Conservation (phyloP, 1,139 yeast species). For the Geotrichum klebahnii region DNA sequence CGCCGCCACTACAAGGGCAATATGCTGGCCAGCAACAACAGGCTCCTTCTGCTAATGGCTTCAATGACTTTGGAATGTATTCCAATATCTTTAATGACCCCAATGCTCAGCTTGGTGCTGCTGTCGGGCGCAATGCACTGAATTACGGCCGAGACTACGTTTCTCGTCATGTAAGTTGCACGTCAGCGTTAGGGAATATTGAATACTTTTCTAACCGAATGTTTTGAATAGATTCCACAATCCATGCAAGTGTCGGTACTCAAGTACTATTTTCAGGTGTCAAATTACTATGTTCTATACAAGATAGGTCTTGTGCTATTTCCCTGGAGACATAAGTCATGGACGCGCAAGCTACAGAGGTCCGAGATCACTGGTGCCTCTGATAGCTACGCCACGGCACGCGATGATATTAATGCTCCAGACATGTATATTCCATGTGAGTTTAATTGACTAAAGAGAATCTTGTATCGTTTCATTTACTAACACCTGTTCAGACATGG, state of each 20-base stretch:
- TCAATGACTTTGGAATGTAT: not conserved
- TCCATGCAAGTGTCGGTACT: constrained; percentile 46
- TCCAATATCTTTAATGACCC: constrained; percentile 65
- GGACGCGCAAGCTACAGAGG: constrained; percentile 41
- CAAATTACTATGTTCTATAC: constrained; percentile 75
- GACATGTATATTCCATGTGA: constrained; percentile 84
- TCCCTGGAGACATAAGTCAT: constrained; percentile 80
- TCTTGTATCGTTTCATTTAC: not conserved
- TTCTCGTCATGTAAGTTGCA: constrained; percentile 50
- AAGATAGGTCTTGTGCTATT: constrained; percentile 71
- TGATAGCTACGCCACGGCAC: constrained; percentile 64
- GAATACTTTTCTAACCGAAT: too few relatives aligned
- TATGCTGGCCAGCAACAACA: not conserved
- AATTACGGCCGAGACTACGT: constrained; percentile 65
- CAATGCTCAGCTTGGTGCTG: constrained; percentile 79
- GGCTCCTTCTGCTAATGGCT: not conserved
- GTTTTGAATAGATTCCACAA: constrained; percentile 28
- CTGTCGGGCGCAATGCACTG: constrained; percentile 81
- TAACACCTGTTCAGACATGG: constrained; percentile 46
- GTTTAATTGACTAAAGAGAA: too few relatives aligned
- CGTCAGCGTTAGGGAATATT: too few relatives aligned
- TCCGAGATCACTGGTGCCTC: constrained; percentile 38
- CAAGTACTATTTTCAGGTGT: constrained; percentile 85
- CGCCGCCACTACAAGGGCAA: not conserved
- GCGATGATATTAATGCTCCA: constrained; percentile 87